A percentile compares a stretch with the other conserved stretches of the same genome.
Conservation (phyloP, 257 asterid genomes). For the Schizonepeta tenuifolia region DNA sequence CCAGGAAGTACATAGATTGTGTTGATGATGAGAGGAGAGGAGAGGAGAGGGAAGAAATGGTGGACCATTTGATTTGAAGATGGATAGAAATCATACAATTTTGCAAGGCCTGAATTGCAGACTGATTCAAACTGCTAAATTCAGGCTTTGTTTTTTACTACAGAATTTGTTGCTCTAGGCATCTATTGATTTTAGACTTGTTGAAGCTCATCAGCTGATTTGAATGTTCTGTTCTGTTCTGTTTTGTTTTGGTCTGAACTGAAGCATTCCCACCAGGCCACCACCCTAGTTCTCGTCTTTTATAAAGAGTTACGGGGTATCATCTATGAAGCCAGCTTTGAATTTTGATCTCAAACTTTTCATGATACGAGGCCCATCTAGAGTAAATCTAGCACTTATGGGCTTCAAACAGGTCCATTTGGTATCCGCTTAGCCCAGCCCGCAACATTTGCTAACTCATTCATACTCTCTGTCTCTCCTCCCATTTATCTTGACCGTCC, state of each 20-base stretch:
- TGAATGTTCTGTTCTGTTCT: not conserved
- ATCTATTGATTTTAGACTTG: not conserved
- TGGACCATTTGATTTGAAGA: conserved; percentile 43
- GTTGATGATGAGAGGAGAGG: conserved; percentile 25
- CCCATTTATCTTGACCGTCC: too few relatives aligned
- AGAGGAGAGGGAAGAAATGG: conserved; percentile 13
- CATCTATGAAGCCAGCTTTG: too few relatives aligned
- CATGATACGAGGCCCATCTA: too few relatives aligned
- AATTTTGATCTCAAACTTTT: too few relatives aligned
- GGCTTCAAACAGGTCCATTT: too few relatives aligned
- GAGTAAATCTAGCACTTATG: too few relatives aligned
- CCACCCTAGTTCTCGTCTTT: too few relatives aligned
- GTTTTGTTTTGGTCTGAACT: not conserved
- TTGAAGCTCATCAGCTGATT: not conserved
- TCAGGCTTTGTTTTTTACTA: conserved; percentile 12
- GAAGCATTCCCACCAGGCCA: too few relatives aligned
- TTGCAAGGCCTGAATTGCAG: conserved; percentile 17
- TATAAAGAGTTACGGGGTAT: too few relatives aligned
- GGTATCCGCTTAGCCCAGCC: too few relatives aligned
- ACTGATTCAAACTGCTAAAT: not conserved
- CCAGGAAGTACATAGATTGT: conserved; percentile 25
- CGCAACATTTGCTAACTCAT: too few relatives aligned
- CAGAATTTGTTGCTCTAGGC: conserved; percentile 25
- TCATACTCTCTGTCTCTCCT: too few relatives aligned
- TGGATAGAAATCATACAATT: not conserved